phyloP scores from a whole-genome alignment of 1,139 yeast genomes.

The Entelexis sorbosivorans region DNA sequence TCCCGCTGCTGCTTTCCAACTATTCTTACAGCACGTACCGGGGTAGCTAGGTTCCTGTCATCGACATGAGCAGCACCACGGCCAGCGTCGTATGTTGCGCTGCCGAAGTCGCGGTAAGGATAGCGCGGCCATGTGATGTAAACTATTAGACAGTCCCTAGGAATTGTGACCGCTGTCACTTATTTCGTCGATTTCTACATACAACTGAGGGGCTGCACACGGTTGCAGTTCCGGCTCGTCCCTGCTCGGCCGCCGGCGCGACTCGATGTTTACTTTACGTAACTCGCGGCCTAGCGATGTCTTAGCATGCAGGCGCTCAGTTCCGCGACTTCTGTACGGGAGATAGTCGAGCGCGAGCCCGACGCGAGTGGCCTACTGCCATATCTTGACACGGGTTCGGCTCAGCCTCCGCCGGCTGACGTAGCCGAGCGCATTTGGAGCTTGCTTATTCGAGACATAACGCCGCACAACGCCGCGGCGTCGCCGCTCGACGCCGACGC shows the following conservation, averaged over 20 bases:
- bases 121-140: too few species aligned
- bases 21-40: conserved; percentile 83
- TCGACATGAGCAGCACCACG: too few species aligned
- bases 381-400: neutral
- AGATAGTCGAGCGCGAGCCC: neutral
- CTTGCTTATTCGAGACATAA: neutral
- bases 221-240: too few species aligned
- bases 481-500: neutral
- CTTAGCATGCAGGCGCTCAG: neutral
- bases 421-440: conserved; percentile 4
- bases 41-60: conserved; percentile 60
- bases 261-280: neutral
- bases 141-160: too few species aligned
- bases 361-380: conserved; percentile 1
- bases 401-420: neutral
- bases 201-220: too few species aligned
- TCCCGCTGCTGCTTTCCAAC: conserved; percentile 70
- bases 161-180: too few species aligned
- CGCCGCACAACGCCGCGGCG: neutral
- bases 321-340: neutral
- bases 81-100: too few species aligned
- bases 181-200: too few species aligned
- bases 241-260: too few species aligned
- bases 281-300: neutral
- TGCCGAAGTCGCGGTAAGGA: too few species aligned